phyloP scores from a whole-genome alignment of 2,329 filamentous ascomycete species.

The Domatiomyces catenatus region DNA sequence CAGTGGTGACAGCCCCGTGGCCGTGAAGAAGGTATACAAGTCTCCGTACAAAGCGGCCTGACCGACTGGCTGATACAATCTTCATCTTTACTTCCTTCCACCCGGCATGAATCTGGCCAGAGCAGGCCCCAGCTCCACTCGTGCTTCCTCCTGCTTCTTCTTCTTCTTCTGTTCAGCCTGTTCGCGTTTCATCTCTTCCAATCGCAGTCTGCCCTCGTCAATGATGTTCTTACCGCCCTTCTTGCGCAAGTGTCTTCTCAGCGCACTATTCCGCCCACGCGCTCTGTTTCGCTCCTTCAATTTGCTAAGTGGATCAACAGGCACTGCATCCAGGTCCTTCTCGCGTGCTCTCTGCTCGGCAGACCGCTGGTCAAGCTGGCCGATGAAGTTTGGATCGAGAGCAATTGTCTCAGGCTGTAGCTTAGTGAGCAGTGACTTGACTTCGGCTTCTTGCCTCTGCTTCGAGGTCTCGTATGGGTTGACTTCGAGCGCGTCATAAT shows the following conservation, averaged over 20 bases:
- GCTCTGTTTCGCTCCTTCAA: slow-evolving; percentile 52
- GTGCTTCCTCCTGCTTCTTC: slow-evolving; percentile 50
- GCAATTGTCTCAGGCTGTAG: slow-evolving; percentile 94
- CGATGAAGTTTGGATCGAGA: slow-evolving; percentile 80
- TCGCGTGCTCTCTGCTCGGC: slow-evolving; percentile 63
- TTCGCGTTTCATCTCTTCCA: slow-evolving; percentile 63
- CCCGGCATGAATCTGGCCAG: slow-evolving; percentile 58
- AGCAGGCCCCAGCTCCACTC: slow-evolving; percentile 68
- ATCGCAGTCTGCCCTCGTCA: slow-evolving; percentile 79
- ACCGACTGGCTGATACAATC: background rate
- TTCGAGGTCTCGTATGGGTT: slow-evolving; percentile 92
- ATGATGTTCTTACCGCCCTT: slow-evolving; percentile 86
- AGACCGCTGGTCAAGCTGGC: slow-evolving; percentile 67
- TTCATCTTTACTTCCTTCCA: background rate
- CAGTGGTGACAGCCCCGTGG: slow-evolving; percentile 14
- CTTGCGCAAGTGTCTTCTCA: slow-evolving; percentile 82
- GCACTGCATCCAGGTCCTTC: slow-evolving; percentile 60
- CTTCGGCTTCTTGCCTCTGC: slow-evolving; percentile 83
- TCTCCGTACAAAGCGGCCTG: background rate
- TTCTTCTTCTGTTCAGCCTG: slow-evolving; percentile 49
- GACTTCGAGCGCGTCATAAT: slow-evolving; percentile 82
- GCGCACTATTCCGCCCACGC: slow-evolving; percentile 73
- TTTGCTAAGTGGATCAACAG: slow-evolving; percentile 42
- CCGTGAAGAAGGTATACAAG: background rate
- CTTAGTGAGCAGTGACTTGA: slow-evolving; percentile 83